These are phyloP conservation scores for Cyclotella baltica DNA, from an alignment of 108 stramenopile genomes.

Conservation along the genomic window DNA sequence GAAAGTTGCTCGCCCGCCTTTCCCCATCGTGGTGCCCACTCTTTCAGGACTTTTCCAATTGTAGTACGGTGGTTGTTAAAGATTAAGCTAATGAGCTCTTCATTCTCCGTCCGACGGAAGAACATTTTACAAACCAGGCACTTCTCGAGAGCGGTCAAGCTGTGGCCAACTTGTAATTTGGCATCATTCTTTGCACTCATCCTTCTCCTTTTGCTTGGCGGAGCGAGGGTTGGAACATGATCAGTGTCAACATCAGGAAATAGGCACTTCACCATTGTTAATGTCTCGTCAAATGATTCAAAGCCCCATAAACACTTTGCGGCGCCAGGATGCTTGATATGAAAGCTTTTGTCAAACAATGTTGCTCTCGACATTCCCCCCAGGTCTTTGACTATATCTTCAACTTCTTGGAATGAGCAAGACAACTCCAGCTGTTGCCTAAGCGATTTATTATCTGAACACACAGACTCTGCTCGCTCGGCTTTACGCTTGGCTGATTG, in stretches of 20 bases:
- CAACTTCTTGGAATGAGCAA: background rate
- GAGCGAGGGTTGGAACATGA: background rate
- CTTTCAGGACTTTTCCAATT: conserved; percentile 25
- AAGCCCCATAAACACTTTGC: conserved; percentile 14
- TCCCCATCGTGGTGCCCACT: conserved; percentile 23
- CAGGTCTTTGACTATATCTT: background rate
- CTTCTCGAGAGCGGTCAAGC: background rate
- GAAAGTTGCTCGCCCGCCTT: conserved; percentile 10
- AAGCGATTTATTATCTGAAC: background rate
- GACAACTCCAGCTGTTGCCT: background rate
- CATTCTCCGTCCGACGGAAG: background rate
- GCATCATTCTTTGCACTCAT: background rate
- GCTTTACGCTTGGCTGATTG: no score
- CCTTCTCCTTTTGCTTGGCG: background rate
- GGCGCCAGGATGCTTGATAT: background rate
- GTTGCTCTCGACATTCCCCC: conserved; percentile 3
- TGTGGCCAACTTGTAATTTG: background rate
- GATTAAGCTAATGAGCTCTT: background rate
- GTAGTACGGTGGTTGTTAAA: background rate
- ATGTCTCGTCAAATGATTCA: background rate
- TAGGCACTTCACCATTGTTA: conserved; percentile 6
- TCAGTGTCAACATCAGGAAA: conserved; percentile 5
- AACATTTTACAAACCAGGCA: conserved; percentile 16
- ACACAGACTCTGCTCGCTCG: background rate
- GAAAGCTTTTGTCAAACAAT: background rate